phyloP scores from a whole-genome alignment of 1,139 yeast species.

The Eremothecium cymbalariae region DNA sequence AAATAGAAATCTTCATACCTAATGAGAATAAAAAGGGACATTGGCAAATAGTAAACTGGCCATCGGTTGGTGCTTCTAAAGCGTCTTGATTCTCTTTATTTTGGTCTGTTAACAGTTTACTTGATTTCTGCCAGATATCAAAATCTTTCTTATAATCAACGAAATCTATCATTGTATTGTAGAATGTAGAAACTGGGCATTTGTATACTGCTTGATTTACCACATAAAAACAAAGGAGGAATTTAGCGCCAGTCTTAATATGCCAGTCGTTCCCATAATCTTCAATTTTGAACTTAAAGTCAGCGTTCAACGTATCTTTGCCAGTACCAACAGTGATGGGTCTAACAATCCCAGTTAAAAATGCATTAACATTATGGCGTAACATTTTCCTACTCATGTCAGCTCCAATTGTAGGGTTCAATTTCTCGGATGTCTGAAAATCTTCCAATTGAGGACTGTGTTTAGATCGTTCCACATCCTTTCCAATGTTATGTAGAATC shows the following conservation, averaged over 20 bases:
- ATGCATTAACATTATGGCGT: conserved; percentile 4
- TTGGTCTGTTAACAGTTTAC: conserved; percentile 3
- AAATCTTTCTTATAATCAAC: conserved; percentile 71
- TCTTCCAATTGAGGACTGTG: conserved; percentile 11
- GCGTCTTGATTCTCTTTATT: conserved; percentile 5
- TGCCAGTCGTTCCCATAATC: conserved; percentile 83
- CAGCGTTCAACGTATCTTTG: conserved; percentile 20
- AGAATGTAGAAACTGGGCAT: conserved; percentile 42
- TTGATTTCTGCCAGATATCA: conserved; percentile 57
- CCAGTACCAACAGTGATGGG: background rate
- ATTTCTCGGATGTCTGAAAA: conserved; percentile 10
- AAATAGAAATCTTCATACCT: conserved; percentile 70
- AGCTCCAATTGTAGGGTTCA: conserved; percentile 8
- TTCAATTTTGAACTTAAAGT: conserved; percentile 44
- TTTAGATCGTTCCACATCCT: conserved; percentile 1
- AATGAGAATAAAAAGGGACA: conserved; percentile 76
- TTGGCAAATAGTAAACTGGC: conserved; percentile 56
- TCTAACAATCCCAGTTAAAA: conserved; percentile 5
- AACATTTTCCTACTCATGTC: conserved; percentile 4
- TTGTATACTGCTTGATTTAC: conserved; percentile 38
- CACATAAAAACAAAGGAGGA: conserved; percentile 46
- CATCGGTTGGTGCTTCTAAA: conserved; percentile 9
- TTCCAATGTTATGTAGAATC: conserved; percentile 22
- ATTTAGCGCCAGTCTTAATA: conserved; percentile 53
- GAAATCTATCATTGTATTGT: conserved; percentile 75